Percentiles rank a stretch among this genome's conserved stretches.
Conservation (phyloP, 2,329 filamentous ascomycete species). For the Akanthomyces muscarius region DNA sequence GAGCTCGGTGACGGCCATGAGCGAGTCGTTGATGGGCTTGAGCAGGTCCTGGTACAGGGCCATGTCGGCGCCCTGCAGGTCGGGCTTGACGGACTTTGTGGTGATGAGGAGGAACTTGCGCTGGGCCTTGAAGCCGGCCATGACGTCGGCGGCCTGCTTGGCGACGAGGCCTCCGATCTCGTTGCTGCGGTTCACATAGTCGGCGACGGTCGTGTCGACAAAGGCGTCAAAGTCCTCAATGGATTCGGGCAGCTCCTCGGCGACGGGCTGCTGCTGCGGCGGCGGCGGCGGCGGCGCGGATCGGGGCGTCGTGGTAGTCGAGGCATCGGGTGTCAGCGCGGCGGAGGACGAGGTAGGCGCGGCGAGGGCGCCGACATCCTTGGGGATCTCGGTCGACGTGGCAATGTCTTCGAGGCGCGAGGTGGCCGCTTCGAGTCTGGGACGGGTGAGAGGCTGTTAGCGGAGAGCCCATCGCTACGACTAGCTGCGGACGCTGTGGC, state of each 20-base stretch:
- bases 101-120: conserved; percentile 83
- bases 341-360: conserved; percentile 30
- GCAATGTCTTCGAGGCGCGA: conserved; percentile 96
- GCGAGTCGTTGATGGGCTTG: conserved; percentile 79
- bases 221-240: conserved; percentile 85
- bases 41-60: conserved; percentile 70
- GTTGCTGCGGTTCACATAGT: conserved; percentile 73
- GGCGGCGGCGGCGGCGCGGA: conserved; percentile 35
- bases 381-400: conserved; percentile 62
- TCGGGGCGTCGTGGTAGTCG: conserved; percentile 24
- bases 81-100: conserved; percentile 89
- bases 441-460: conserved; percentile 41
- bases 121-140: conserved; percentile 73
- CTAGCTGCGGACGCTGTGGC: conserved; percentile 17
- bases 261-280: conserved; percentile 34
- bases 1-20: conserved; percentile 74
- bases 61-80: conserved; percentile 57
- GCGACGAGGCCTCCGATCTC: conserved; percentile 73
- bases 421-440: conserved; percentile 93
- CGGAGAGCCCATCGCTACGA: conserved; percentile 2
- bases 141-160: conserved; percentile 63
- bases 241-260: conserved; percentile 64
- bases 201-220: conserved; percentile 67
- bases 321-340: conserved; percentile 1
- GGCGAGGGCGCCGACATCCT: conserved; percentile 44